Evolutionary conservation across 306 rosid species (phyloP), one percentile per base, ranked within the genome.

Genomic region (Lathyrus tuberosus): DNA sequence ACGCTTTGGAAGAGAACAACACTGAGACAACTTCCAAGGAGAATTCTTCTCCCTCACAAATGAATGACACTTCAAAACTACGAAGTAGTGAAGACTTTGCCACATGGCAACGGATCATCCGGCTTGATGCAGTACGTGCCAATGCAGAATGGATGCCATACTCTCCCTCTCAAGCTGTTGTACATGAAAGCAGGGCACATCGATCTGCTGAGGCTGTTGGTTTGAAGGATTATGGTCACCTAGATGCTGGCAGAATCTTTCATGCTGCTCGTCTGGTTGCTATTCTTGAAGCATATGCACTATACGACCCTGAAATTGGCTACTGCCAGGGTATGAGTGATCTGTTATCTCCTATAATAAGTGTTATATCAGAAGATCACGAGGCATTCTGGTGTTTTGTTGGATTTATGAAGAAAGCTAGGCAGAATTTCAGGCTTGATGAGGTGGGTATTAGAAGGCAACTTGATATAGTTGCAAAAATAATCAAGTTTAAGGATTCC

Each of bases 311-410:
- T 38, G 99, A 95, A 86, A 95, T 95, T 70, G 99, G 99, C 54
- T 95, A 95, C 84, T 95, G 99, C 82, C 99, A 95, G 82, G 99
- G 99, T 24, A 95, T 95, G 99, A 95, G 99, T 26, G 99, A 95
- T 85, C 84, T 95, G 24, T 94, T 95, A 52, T 95, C 99, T 62
- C 99, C 99, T 41, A 95, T 95, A 71, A 75, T 87, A 77, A 58
- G 89, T 62, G 96, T 95, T 40, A 77, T 95, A 56, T 63, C 89
- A 0, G 99, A 95, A 44, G 97, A 95, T 83, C 91, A 89, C 0
- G 99, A 91, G 77, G 99, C 99, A 41, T 95, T 95, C 88, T 95
- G 99, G 99, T 95, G 99, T 80, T 95, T 95, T 78, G 99, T 89
- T 68, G 99, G 99, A 71, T 95, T 95, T 84, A 95, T 95, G 99